These are phyloP conservation scores for Paecilomyces variotii DNA, from an alignment of 2,329 filamentous ascomycete species.

Conservation along the genomic window DNA sequence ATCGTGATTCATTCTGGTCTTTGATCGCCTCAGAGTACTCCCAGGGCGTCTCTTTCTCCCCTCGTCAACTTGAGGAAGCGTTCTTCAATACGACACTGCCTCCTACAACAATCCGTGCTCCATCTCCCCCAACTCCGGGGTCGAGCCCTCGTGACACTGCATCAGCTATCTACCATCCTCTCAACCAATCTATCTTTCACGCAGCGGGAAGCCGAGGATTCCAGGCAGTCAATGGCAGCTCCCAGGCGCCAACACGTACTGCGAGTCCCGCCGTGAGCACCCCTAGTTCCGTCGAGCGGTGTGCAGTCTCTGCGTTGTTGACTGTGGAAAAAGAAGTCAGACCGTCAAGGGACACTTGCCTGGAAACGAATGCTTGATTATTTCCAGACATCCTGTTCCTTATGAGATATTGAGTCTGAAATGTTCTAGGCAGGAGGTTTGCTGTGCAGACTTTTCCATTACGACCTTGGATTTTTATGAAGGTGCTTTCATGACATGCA, in stretches of 20 bases:
- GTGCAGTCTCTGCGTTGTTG: slow-evolving; percentile 16
- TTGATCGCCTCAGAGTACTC: slow-evolving; percentile 62
- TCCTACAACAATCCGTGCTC: slow-evolving; percentile 1
- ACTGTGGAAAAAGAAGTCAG: slow-evolving; percentile 13
- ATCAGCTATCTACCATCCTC: slow-evolving; percentile 6
- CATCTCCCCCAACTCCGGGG: slow-evolving; percentile 15
- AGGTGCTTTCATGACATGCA: neutral
- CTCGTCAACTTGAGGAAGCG: slow-evolving; percentile 14
- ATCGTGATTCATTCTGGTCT: slow-evolving; percentile 65
- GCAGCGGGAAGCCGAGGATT: slow-evolving; percentile 7
- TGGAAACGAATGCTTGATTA: neutral
- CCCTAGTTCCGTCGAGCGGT: slow-evolving; percentile 12
- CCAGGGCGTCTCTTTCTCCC: slow-evolving; percentile 8
- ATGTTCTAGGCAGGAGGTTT: neutral
- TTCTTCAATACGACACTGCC: slow-evolving; percentile 11
- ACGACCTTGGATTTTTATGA: neutral
- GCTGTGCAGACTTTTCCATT: neutral
- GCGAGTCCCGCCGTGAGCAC: slow-evolving; percentile 2
- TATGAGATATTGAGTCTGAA: neutral
- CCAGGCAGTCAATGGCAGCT: slow-evolving; percentile 9
- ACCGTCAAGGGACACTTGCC: slow-evolving; percentile 2
- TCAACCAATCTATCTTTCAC: neutral
- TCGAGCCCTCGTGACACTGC: slow-evolving; percentile 11
- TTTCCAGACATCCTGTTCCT: neutral
- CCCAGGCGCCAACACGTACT: neutral